Percentiles rank a stretch among this genome's conserved stretches.
These are phyloP conservation scores for Picocystis sp. DNA, from an alignment of 163 green algal species.

Conservation along the genomic window DNA sequence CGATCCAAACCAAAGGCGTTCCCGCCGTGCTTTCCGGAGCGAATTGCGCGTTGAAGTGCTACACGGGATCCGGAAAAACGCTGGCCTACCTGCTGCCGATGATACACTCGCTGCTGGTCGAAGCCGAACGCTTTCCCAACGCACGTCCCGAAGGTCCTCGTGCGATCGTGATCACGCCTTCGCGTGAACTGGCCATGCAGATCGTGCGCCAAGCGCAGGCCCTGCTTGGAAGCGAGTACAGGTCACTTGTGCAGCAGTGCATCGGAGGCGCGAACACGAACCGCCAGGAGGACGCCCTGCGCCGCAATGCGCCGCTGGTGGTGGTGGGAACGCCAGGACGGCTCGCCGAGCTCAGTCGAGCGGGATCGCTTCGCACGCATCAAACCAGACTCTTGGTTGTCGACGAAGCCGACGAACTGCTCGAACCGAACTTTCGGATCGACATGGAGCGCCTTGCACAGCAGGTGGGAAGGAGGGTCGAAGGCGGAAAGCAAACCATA, in stretches of 20 bases:
- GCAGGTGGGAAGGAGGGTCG: slow-evolving; percentile 39
- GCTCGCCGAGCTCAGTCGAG: slow-evolving; percentile 54
- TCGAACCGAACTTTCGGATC: slow-evolving; percentile 53
- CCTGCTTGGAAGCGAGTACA: slow-evolving; percentile 43
- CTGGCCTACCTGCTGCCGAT: slow-evolving; percentile 12
- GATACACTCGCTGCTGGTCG: slow-evolving; percentile 1
- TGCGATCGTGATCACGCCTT: slow-evolving; percentile 66
- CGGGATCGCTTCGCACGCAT: slow-evolving; percentile 11
- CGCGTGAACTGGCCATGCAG: slow-evolving; percentile 94
- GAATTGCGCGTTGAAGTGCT: slow-evolving; percentile 2
- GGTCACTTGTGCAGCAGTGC: slow-evolving; percentile 65
- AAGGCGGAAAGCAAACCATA: slow-evolving; percentile 34
- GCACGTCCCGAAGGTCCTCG: slow-evolving; percentile 17
- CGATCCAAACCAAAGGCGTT: slow-evolving; percentile 7
- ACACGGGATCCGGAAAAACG: slow-evolving; percentile 12
- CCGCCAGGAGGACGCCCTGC: slow-evolving; percentile 32
- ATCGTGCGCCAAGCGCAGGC: slow-evolving; percentile 28
- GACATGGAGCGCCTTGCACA: slow-evolving; percentile 61
- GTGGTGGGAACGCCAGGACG: slow-evolving; percentile 89
- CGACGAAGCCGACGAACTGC: slow-evolving; percentile 82
- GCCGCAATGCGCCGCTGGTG: slow-evolving; percentile 55
- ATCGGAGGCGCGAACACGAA: slow-evolving; percentile 83
- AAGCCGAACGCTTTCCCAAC: not conserved
- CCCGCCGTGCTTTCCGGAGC: slow-evolving; percentile 1
- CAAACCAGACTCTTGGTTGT: slow-evolving; percentile 39